Evolutionary conservation across 306 rosid species (phyloP), one percentile per base, ranked within the genome.

Genomic region (Vachellia pachyceras): DNA sequence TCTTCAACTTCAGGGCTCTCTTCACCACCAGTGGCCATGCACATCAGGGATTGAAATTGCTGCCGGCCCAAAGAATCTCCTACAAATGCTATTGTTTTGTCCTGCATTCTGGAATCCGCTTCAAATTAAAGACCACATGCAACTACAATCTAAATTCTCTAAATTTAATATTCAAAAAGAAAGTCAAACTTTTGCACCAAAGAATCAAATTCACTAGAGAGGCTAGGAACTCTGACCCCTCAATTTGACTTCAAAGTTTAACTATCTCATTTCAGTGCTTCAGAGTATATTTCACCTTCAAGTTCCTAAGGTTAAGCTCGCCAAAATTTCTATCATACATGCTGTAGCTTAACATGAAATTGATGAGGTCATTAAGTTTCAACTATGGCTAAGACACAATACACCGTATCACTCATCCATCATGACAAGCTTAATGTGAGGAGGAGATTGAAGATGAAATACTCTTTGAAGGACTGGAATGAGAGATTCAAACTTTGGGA

Each of bases 31-130:
- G 88, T 82, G 80, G 88, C 91, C 92, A 96, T 96, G 77, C 97
- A 96, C 97, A 96, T 93, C 79, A 96, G 86, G 44, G 99, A 96
- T 77, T 93, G 97, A 83, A 96, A 93, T 81, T 96, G 97, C 85
- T 96, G 97, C 79, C 97, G 80, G 41, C 97, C 99, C 81, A 96
- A 78, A 0, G 99, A 96, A 88, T 93, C 99, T 61, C 98, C 97
- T 35, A 92, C 78, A 65, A 93, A 89, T 61, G 98, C 97, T 72
- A 96, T 89, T 66, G 98, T 93, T 87, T 88, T 92, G 84, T 88
- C 90, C 92, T 94, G 94, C 97, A 96, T 92, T 88, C 92, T 96
- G 88, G 78, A 88, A 79, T 74, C 63, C 72, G 82, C 73, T 58
- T 70, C 67, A 73, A 83, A 84, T 82, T 87, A 85, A 65, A 82